Evolutionary conservation across 1,284 basidiomycete genomes (phyloP).

Genomic region (Coniferiporia weirii): DNA sequence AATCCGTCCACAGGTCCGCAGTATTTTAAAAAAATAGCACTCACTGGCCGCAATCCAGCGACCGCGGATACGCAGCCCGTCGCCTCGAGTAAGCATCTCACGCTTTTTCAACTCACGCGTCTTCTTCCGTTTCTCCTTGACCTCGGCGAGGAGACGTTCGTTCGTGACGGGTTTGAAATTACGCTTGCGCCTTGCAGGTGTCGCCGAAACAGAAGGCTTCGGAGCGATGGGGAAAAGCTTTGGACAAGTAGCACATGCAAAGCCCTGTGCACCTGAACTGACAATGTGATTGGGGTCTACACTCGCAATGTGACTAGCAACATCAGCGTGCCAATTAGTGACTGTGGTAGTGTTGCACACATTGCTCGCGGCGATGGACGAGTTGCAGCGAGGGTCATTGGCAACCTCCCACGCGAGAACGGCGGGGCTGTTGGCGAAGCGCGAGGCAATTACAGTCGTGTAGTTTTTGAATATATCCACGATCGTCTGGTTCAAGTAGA

Average conservation of each 20-base stretch:
- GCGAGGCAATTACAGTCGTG: constrained; percentile 46
- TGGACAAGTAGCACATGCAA: constrained; percentile 49
- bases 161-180: constrained; percentile 37
- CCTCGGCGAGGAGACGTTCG: constrained; percentile 40
- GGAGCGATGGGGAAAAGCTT: constrained; percentile 45
- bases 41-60: constrained; percentile 53
- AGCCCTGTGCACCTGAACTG: constrained; percentile 57
- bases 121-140: constrained; percentile 40
- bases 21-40: constrained; percentile 14
- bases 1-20: not conserved
- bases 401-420: constrained; percentile 61
- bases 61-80: constrained; percentile 51
- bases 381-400: constrained; percentile 61
- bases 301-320: constrained; percentile 40
- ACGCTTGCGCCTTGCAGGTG: constrained; percentile 34
- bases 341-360: constrained; percentile 46
- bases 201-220: constrained; percentile 34
- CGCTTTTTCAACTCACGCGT: constrained; percentile 25
- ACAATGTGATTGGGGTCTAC: constrained; percentile 63
- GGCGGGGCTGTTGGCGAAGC: constrained; percentile 46
- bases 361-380: constrained; percentile 38
- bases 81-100: constrained; percentile 27
- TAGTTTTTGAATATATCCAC: constrained; percentile 52
- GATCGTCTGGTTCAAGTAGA: constrained; percentile 48
- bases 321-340: constrained; percentile 48